Percentiles rank a stretch among this genome's conserved stretches.
Evolutionary conservation across 1,284 basidiomycete genomes (phyloP).

Genomic region (Fomitopsis schrenkii): DNA sequence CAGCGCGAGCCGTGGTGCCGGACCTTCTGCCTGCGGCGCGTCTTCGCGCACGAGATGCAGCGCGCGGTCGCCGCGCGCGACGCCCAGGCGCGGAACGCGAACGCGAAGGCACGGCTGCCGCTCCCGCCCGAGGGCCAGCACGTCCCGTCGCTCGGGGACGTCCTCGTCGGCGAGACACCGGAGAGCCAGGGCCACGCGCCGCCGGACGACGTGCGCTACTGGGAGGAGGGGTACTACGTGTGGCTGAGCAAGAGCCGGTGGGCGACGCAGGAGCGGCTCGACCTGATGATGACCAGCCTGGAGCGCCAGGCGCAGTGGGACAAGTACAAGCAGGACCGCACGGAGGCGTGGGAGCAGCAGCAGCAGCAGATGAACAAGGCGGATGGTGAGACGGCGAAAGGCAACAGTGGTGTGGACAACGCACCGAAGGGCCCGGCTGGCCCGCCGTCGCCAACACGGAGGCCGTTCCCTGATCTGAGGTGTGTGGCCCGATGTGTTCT

Average conservation of each 20-base stretch:
- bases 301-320: slow-evolving; percentile 43
- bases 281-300: slow-evolving; percentile 55
- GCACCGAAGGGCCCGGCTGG: not conserved
- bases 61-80: slow-evolving; percentile 41
- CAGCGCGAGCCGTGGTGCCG: slow-evolving; percentile 56
- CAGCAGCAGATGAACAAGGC: slow-evolving; percentile 4
- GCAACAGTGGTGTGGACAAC: not conserved
- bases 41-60: slow-evolving; percentile 68
- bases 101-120: slow-evolving; percentile 47
- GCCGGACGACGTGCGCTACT: slow-evolving; percentile 27
- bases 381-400: not conserved
- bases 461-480: slow-evolving; percentile 24
- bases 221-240: slow-evolving; percentile 73
- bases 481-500: slow-evolving; percentile 11
- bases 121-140: slow-evolving; percentile 62
- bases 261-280: slow-evolving; percentile 51
- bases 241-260: slow-evolving; percentile 57
- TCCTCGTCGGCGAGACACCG: slow-evolving; percentile 12
- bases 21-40: slow-evolving; percentile 66
- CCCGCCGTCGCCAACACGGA: not conserved
- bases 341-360: slow-evolving; percentile 36
- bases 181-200: slow-evolving; percentile 4
- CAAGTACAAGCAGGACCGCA: slow-evolving; percentile 36
- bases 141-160: slow-evolving; percentile 11
- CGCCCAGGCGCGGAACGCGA: slow-evolving; percentile 10